Base-by-base conservation (phyloP, 495 filamentous ascomycete species). In the Echria macrotheca region DNA sequence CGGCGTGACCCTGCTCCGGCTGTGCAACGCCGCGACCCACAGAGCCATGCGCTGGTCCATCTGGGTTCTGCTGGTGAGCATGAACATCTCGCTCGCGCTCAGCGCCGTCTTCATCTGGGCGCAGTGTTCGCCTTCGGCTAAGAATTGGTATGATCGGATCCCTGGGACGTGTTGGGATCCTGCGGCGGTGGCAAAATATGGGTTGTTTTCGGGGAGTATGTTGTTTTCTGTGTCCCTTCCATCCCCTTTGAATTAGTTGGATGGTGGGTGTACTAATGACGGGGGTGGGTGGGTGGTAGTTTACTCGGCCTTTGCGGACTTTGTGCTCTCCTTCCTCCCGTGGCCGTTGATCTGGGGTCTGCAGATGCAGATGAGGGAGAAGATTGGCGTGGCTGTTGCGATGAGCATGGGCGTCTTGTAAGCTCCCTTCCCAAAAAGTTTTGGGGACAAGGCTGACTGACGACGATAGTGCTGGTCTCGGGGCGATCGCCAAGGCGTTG, bases 1-100 rank as follows among this genome's bases (percentile, higher is more conserved):
- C 32, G 59, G 52, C 12, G 23, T 62, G 3, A 58, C 53, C 12
- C 53, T 62, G 1, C 23, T 53, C 2, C 45, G 56, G 9, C 46
- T 62, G 17, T 49, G 53, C 1, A 26, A 40, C 9, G 53, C 50
- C 4, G 45, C 45, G 40, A n/a, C n/a, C n/a, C n/a, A n/a, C n/a
- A n/a, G n/a, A n/a, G n/a, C n/a, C n/a, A 42, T 50, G 0, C 42
- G 36, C 11, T 33, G 6, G 18, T 15, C 42, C 29, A 40, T 59
- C 29, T 54, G 45, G 39, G 43, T 50, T 36, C 32, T 41, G 9
- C 52, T 59, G 1, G 4, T 54, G 5, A 53, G 44, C 0, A 44
- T 50, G 24, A 56, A 59, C 29, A 14, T 52, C 28, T 39, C 37
- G 8, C 25, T 59, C 25, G 32, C 24, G 5, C 21, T 56, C 4